Evolutionary conservation across 345 rosid genomes (phyloP), one percentile per base, ranked within the genome.

Genomic region (Boechera retrofracta): DNA sequence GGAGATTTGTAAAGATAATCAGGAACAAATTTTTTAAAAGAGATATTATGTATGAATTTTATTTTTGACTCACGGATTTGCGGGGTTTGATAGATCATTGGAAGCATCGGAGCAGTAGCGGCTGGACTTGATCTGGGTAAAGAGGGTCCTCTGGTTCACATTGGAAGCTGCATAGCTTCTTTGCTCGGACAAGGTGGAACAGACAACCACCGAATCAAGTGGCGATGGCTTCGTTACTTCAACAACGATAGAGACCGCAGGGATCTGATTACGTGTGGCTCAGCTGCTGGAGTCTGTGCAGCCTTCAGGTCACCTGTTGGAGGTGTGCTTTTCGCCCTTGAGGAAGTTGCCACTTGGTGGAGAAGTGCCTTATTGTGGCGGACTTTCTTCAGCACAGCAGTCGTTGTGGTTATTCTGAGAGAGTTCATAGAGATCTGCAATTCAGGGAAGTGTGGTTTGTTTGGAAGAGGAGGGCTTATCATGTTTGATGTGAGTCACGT

Each of bases 321-420:
- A 7, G 98, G 98, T 5, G 97, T 94, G 42, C 84, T 90, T 16
- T 94, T 94, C 42, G 65, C 98, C 4, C 92, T 94, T 3, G 98
- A 91, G 75, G 98, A 94, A 85, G 96, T 91, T 5, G 96, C 98
- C 6, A 90, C 98, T 2, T 94, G 98, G 98, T 94, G 98, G 98
- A 86, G 97, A 83, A 94, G 97, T 45, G 86, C 98, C 28, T 86
- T 94, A 11, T 81, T 94, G 11, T 94, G 98, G 98, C 80, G 98
- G 65, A 87, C 91, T 36, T 91, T 94, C 89, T 94, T 94, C 72
- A 91, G 96, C 76, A 89, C 98, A 11, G 98, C 98, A 12, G 80
- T 91, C 0, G 94, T 88, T 7, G 96, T 84, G 75, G 91, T 94
- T 16, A 86, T 90, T 54, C 87, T 94, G 7, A 87, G 98, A 76